Evolutionary conservation across 2,329 filamentous ascomycete genomes (phyloP), one percentile per base, ranked within the genome.

Genomic region (Epichloe bromicola): DNA sequence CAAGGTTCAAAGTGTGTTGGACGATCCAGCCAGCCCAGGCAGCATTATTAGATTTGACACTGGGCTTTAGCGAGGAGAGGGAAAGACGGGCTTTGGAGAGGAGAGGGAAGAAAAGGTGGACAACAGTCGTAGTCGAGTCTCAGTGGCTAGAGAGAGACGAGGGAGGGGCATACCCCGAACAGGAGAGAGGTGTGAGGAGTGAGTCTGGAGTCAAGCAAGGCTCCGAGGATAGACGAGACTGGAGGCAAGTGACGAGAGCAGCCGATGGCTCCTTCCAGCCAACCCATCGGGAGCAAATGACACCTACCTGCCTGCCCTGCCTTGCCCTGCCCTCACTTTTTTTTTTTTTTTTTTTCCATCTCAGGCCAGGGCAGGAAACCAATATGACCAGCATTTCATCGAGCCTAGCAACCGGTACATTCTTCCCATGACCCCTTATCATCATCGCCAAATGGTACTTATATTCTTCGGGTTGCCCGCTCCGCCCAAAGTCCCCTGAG

Each of bases 261-360:
- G 42, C 37, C 36, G 49, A 50, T 44, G 41, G 34, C 42, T 40
- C 49, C 49, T 50, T 46, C 49, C 26, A 46, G 37, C 44, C 17
- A 46, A 20, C 33, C 19, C 26, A 17, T 46, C 44, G 17, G 43
- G 17, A 46, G 23, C 49, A 30, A 10, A 7, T n/a, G 4, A 11
- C 20, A 34, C 38, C 23, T 26, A 34, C 38, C 23, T 26, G 42
- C 36, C 36, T 14, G 36, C 41, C 48, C 23, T 44, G 40, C 7
- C 14, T 14, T 8, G 23, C 15, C 36, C 37, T 19, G 19, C 47
- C 12, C 12, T 39, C 33, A 6, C 42, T 5, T 33, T 33, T 6
- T 8, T 39, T 37, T 26, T 20, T n/a, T n/a, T n/a, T n/a, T 39
- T 39, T 39, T 37, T 26, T 20, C 17, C 10, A 23, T 37, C 39